phyloP scores from a whole-genome alignment of 805 yeast genomes.

The Yamadazyma phyllophila region DNA sequence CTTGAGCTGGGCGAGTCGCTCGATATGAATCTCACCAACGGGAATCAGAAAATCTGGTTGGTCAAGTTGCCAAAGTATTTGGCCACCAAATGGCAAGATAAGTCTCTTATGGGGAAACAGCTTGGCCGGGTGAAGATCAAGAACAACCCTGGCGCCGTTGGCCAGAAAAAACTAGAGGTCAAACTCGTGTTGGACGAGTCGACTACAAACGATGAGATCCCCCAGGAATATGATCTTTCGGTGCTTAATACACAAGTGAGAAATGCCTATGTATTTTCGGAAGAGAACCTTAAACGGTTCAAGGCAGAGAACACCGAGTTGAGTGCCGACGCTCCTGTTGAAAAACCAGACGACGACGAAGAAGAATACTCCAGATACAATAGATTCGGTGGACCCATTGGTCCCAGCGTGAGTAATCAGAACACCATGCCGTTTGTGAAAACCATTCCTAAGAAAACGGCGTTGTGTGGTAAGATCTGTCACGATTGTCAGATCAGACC shows the following conservation, averaged over 20 bases:
- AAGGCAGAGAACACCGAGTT: constrained; percentile 36
- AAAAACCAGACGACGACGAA: constrained; percentile 11
- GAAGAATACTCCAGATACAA: constrained; percentile 3
- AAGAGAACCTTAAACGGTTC: constrained; percentile 69
- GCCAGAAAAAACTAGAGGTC: constrained; percentile 41
- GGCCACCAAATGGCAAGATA: constrained; percentile 75
- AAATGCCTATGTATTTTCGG: constrained; percentile 85
- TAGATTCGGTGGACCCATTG: constrained; percentile 8
- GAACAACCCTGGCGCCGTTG: constrained; percentile 33
- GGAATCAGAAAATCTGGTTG: constrained; percentile 81
- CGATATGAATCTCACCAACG: constrained; percentile 66
- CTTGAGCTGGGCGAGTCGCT: constrained; percentile 62
- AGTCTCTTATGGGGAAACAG: constrained; percentile 62
- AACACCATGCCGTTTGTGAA: constrained; percentile 68
- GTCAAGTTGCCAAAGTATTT: constrained; percentile 87
- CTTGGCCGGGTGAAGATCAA: constrained; percentile 78
- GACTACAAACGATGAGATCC: constrained; percentile 44
- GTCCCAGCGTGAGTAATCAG: not conserved
- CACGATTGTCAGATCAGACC: constrained; percentile 93
- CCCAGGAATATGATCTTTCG: constrained; percentile 79
- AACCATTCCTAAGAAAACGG: constrained; percentile 86
- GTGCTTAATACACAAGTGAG: constrained; percentile 76
- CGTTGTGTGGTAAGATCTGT: constrained; percentile 79
- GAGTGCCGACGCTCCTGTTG: constrained; percentile 12
- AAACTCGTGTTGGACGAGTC: constrained; percentile 50